A percentile compares a stretch with the other conserved stretches of the same genome.
Conservation (phyloP, 768 basidiomycete genomes). For the Mycena capillaripes region DNA sequence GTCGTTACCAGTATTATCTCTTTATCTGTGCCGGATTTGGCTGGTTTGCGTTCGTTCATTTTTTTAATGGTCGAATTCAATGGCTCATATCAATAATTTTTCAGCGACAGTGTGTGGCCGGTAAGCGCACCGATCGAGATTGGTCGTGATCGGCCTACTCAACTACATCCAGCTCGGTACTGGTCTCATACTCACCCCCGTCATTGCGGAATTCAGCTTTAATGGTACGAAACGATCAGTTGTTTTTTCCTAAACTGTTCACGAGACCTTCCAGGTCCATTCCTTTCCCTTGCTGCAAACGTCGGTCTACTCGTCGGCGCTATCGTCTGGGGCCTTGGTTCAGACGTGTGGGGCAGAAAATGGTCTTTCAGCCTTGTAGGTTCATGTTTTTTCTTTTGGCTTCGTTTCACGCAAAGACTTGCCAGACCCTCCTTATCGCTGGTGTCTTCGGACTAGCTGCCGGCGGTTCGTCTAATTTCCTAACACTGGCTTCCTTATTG, state of each 20-base stretch:
- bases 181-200: conserved; percentile 73
- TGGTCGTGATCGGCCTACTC: not conserved
- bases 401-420: conserved; percentile 67
- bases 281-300: conserved; percentile 78
- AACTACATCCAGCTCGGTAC: conserved; percentile 64
- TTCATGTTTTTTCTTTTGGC: not conserved
- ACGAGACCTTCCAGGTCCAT: conserved; percentile 70
- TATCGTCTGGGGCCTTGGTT: conserved; percentile 75
- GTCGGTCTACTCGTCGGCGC: conserved; percentile 80
- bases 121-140: conserved; percentile 52
- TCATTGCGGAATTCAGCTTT: conserved; percentile 78
- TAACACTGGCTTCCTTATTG: conserved; percentile 62
- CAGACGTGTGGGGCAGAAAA: conserved; percentile 82
- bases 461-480: conserved; percentile 68
- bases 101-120: conserved; percentile 82
- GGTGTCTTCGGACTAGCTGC: conserved; percentile 76
- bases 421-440: conserved; percentile 75
- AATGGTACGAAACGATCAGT: too few species aligned
- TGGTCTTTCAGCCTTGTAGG: conserved; percentile 40
- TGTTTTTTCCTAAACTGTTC: too few species aligned
- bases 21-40: conserved; percentile 82
- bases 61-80: not conserved
- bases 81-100: not conserved
- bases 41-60: conserved; percentile 75
- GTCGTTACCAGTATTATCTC: conserved; percentile 75